Evolutionary conservation across 164 flowering plant species (phyloP).

Genomic region (Umbellularia californica): DNA sequence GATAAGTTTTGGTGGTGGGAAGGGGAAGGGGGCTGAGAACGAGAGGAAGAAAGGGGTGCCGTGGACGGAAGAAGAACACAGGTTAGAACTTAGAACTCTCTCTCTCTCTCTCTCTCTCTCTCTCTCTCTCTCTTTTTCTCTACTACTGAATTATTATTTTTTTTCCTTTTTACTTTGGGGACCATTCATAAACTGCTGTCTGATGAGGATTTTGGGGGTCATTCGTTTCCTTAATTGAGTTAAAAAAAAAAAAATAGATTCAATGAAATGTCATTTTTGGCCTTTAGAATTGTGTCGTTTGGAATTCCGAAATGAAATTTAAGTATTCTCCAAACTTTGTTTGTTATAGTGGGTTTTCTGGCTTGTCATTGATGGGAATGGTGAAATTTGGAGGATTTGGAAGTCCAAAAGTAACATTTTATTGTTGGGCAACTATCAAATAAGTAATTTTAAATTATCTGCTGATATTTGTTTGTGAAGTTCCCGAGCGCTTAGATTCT

Average conservation of each 20-base stretch:
- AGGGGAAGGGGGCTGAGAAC: slow-evolving; percentile 21
- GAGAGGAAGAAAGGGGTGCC: slow-evolving; percentile 75
- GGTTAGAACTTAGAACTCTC: slow-evolving; percentile 18
- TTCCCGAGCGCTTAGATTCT: too few relatives aligned
- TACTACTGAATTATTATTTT: background rate
- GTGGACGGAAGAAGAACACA: slow-evolving; percentile 81
- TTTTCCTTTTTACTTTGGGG: background rate
- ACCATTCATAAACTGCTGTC: background rate
- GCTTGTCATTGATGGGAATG: too few relatives aligned
- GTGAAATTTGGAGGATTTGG: too few relatives aligned
- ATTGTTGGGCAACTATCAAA: too few relatives aligned
- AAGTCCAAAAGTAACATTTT: too few relatives aligned
- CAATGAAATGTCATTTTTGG: too few relatives aligned
- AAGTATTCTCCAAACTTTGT: background rate
- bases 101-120: background rate
- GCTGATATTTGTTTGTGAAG: too few relatives aligned
- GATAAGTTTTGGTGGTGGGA: slow-evolving; percentile 23
- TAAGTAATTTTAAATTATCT: too few relatives aligned
- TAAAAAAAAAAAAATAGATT: too few relatives aligned
- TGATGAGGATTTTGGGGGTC: background rate
- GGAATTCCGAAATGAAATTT: background rate
- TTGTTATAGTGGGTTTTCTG: too few relatives aligned
- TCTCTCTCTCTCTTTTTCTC: background rate
- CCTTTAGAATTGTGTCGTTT: background rate
- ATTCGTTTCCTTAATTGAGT: background rate